Evolutionary conservation across 225 moss, liverwort and hornwort species (phyloP).

Genomic region (Climacium dendroides): DNA sequence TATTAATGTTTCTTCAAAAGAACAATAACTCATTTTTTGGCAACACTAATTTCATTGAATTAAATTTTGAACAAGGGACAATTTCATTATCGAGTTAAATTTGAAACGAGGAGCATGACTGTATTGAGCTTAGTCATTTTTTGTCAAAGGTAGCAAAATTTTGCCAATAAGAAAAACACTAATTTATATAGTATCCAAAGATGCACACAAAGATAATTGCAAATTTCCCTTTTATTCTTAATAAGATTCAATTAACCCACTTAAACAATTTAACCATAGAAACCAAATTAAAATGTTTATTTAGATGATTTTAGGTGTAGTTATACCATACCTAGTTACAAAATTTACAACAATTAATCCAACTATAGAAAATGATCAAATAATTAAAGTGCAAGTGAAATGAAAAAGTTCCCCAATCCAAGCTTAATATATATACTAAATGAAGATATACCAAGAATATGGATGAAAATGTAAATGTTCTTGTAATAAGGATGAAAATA

Average conservation of each 20-base stretch:
- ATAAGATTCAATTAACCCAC: not conserved
- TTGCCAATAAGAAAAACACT: not conserved
- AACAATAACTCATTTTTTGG: too few species aligned
- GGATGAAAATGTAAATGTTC: not conserved
- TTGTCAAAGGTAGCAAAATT: fast-evolving
- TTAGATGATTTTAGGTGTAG: not conserved
- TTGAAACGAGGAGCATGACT: not conserved
- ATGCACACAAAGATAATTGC: fast-evolving
- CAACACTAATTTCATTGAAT: too few species aligned
- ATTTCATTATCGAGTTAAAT: too few species aligned
- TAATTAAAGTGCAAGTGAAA: not conserved
- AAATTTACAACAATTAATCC: not conserved
- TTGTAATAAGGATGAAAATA: not conserved
- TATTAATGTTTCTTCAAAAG: too few species aligned
- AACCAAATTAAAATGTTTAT: not conserved
- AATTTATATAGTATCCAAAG: not conserved
- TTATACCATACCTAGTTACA: not conserved
- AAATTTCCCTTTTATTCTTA: not conserved
- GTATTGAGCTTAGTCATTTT: not conserved
- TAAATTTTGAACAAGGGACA: too few species aligned
- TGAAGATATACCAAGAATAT: not conserved
- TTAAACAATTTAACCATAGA: too few species aligned
- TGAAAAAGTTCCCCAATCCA: fast-evolving
- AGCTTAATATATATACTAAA: not conserved
- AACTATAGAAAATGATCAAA: not conserved